Evolutionary conservation across 2,329 filamentous ascomycete genomes (phyloP).

Genomic region (Xylariaceae sp.): DNA sequence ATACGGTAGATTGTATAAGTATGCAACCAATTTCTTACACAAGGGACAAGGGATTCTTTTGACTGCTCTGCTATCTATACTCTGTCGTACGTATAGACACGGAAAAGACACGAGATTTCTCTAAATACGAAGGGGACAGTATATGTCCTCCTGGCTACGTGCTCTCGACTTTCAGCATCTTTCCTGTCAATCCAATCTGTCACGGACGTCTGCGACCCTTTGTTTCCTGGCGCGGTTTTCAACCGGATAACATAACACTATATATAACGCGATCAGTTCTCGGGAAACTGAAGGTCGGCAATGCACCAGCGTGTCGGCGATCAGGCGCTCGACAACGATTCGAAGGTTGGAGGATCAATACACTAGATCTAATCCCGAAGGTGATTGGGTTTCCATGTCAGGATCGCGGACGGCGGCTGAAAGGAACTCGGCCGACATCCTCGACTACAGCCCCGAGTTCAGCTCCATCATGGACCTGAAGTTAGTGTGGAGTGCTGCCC

Average conservation of each 20-base stretch:
- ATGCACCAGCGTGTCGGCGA: constrained; percentile 47
- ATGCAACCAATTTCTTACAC: too few relatives aligned
- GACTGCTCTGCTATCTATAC: not conserved
- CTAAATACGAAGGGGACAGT: not conserved
- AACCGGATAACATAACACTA: constrained; percentile 22
- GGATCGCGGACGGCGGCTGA: constrained; percentile 44
- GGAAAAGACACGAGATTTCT: not conserved
- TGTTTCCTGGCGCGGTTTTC: too few relatives aligned
- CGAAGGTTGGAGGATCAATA: constrained; percentile 42
- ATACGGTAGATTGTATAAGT: too few relatives aligned
- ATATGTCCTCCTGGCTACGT: too few relatives aligned
- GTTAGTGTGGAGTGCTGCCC: constrained; percentile 44
- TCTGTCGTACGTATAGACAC: not conserved
- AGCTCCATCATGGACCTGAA: constrained; percentile 53
- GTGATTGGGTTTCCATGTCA: constrained; percentile 51
- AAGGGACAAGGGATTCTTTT: too few relatives aligned
- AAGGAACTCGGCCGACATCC: constrained; percentile 40
- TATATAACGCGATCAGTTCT: constrained; percentile 39
- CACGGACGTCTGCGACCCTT: too few relatives aligned
- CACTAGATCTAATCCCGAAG: constrained; percentile 31
- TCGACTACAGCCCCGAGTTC: constrained; percentile 53
- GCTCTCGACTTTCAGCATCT: too few relatives aligned
- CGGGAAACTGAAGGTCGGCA: constrained; percentile 50
- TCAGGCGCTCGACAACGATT: constrained; percentile 43
- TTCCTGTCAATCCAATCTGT: too few relatives aligned